These are phyloP conservation scores for Coelastrella sp. DNA, from an alignment of 139 green algal species.

Conservation along the genomic window DNA sequence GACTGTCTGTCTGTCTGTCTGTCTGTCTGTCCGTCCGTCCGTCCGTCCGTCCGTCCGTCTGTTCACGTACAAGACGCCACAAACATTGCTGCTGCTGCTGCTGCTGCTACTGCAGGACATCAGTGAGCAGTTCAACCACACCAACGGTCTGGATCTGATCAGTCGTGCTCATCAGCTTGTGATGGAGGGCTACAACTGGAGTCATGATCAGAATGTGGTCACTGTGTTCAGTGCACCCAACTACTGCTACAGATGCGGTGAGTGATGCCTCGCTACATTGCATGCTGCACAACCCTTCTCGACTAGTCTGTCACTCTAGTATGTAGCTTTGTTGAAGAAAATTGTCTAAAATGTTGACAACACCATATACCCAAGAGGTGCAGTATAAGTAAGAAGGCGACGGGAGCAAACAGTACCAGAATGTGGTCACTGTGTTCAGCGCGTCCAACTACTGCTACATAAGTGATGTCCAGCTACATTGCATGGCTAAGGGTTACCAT, in stretches of 20 bases:
- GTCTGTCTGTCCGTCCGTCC: no score
- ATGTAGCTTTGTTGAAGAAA: background rate
- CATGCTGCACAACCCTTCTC: background rate
- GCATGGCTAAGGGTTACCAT: no score
- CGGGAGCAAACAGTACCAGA: no score
- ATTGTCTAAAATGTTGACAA: no score
- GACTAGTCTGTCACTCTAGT: background rate
- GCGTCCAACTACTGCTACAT: no score
- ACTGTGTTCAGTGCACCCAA: constrained; percentile 99
- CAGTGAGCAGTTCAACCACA: constrained; percentile 98
- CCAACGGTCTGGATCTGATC: constrained; percentile 96
- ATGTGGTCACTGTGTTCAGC: no score
- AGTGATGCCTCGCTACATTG: background rate
- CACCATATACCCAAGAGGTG: no score
- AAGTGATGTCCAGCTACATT: no score
- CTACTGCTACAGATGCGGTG: constrained; percentile 98
- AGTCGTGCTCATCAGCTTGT: constrained; percentile 99
- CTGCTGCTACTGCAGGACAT: constrained; percentile 82
- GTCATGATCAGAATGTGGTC: constrained; percentile 96
- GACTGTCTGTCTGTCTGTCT: no score
- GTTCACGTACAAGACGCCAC: background rate
- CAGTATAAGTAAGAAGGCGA: no score
- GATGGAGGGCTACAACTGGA: constrained; percentile 98
- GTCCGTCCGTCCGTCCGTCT: no score
- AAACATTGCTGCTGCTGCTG: background rate